These are phyloP conservation scores for Coemansia sp. DNA, from an alignment of 192 early-diverging fungal species.

Conservation along the genomic window DNA sequence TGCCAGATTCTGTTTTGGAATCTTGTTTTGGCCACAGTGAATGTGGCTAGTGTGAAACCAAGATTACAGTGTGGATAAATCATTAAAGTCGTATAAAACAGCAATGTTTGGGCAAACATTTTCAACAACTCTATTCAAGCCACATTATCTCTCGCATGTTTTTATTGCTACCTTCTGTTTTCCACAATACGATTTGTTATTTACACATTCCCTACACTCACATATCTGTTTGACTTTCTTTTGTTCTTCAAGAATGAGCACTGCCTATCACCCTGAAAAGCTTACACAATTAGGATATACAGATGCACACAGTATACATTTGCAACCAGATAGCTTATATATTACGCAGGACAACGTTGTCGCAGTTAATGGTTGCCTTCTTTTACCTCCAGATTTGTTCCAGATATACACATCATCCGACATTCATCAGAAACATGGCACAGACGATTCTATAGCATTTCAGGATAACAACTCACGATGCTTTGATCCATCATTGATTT, in stretches of 20 bases:
- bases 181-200: neutral
- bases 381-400: neutral
- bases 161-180: neutral
- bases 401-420: neutral
- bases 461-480: neutral
- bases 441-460: no score
- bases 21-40: neutral
- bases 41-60: neutral
- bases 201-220: neutral
- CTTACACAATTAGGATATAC: neutral
- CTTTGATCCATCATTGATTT: neutral
- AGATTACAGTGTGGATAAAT: neutral
- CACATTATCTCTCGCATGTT: neutral
- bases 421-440: neutral
- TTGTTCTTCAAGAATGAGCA: neutral
- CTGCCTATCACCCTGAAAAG: neutral
- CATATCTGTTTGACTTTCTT: no score
- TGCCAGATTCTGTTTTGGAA: neutral
- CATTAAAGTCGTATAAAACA: conserved; percentile 1
- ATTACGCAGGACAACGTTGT: neutral
- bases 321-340: neutral
- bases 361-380: neutral
- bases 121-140: neutral
- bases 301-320: neutral
- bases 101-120: neutral